Evolutionary conservation across 73 alveolate species (phyloP), one percentile per base, ranked within the genome.

Genomic region (Paramecium octaurelia): DNA sequence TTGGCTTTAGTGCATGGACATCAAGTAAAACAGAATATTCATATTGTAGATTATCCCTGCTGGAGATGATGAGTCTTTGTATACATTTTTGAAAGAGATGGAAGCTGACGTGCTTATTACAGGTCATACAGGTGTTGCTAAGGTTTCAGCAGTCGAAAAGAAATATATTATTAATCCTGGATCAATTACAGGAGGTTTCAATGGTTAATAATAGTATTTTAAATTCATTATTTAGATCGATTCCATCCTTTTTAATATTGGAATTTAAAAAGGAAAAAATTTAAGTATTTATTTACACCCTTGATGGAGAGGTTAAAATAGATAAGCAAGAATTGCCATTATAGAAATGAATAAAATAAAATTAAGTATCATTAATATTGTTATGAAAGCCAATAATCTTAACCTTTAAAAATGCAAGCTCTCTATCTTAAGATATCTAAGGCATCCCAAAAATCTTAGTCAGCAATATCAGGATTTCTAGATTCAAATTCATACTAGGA

Each of bases 91-190:
- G 83, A 97, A 97, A 85, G 95, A 98, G 92, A 87, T 96, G 92
- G 99, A 98, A 80, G 96, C 97, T 44, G 99, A 98, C 94, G 95
- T 98, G 69, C 77, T 98, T 36, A 90, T 98, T 23, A 95, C 97
- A 58, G 99, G 99, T 50, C 96, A 97, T 77, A 96, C 99, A 20
- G 99, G 97, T 89, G 92, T 95, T 87, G 94, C 96, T 59, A 96
- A 96, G 38, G 97, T 96, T 18, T 92, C 91, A 58, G 92, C 93
- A 54, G 96, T 96, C 73, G 99, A 98, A 60, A 98, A 98, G 85
- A 97, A 98, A 95, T 98, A 97, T 96, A 97, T 97, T 89, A 94
- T 98, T 88, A 97, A 97, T 94, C 99, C 99, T 11, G 99, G 99
- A 8, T 92, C 98, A 43, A 97, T 97, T 11, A 98, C 99, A 20